Percentiles rank a stretch among this genome's conserved stretches.
phyloP scores from a whole-genome alignment of 192 early-diverging fungal genomes.

The Obelidium mucronatum region DNA sequence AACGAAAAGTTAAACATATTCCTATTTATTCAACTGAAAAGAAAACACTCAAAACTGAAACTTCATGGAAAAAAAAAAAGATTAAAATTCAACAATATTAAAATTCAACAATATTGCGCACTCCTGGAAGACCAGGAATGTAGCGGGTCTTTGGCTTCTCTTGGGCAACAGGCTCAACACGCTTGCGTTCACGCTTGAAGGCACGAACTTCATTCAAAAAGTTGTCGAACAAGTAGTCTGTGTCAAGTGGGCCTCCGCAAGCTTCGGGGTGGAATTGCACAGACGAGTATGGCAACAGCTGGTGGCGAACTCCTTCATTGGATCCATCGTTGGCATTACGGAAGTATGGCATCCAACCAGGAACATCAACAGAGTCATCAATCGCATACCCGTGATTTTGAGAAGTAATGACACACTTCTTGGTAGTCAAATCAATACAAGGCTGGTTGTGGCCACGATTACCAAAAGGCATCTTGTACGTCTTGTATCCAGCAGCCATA shows the following conservation, averaged over 20 bases:
- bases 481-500: slow-evolving; percentile 84
- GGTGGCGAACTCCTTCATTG: slow-evolving; percentile 92
- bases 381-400: slow-evolving; percentile 95
- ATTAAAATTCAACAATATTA: not conserved
- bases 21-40: not conserved
- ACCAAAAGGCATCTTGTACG: slow-evolving; percentile 91
- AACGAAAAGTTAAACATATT: too few species aligned
- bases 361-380: slow-evolving; percentile 71
- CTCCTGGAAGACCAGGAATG: not conserved
- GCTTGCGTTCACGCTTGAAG: slow-evolving; percentile 35
- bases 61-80: not conserved
- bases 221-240: slow-evolving; percentile 87
- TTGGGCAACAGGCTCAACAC: not conserved
- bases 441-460: slow-evolving; percentile 99
- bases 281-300: slow-evolving; percentile 72
- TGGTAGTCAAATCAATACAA: slow-evolving; percentile 76
- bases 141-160: not conserved
- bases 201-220: slow-evolving; percentile 70
- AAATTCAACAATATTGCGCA: not conserved
- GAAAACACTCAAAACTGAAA: not conserved
- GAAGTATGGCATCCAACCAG: slow-evolving; percentile 87
- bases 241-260: slow-evolving; percentile 91
- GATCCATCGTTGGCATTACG: slow-evolving; percentile 95
- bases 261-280: slow-evolving; percentile 98
- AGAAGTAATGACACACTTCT: slow-evolving; percentile 89